phyloP scores from a whole-genome alignment of 176 grass and related monocot species.

The Musa troglodytarum region DNA sequence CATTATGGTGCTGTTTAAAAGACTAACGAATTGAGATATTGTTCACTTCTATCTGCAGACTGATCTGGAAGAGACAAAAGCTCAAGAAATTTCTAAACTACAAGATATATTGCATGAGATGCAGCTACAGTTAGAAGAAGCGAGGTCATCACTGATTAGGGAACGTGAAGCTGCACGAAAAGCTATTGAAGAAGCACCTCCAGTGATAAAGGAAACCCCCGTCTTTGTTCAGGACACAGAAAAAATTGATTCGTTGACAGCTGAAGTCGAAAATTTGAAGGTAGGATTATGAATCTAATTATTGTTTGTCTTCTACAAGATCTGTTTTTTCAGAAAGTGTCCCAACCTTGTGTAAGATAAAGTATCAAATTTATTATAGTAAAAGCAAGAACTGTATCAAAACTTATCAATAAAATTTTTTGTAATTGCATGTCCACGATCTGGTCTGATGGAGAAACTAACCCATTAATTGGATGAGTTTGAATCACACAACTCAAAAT shows the following conservation, averaged over 20 bases:
- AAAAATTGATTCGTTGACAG: slow-evolving; percentile 64
- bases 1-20: neutral
- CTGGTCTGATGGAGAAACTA: too few species aligned
- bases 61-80: slow-evolving; percentile 86
- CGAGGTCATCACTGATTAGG: slow-evolving; percentile 45
- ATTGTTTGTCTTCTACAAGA: slow-evolving; percentile 9
- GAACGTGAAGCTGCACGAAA: slow-evolving; percentile 92
- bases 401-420: neutral
- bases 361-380: neutral
- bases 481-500: too few species aligned
- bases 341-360: too few species aligned
- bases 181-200: slow-evolving; percentile 95
- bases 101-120: slow-evolving; percentile 61
- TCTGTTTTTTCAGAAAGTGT: too few species aligned
- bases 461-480: too few species aligned
- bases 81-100: slow-evolving; percentile 76
- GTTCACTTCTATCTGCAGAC: slow-evolving; percentile 42
- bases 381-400: neutral
- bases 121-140: slow-evolving; percentile 80
- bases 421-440: neutral
- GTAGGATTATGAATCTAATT: slow-evolving; percentile 28
- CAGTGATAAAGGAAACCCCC: slow-evolving; percentile 86
- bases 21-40: neutral
- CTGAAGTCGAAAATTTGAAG: slow-evolving; percentile 70
- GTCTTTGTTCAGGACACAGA: slow-evolving; percentile 76